phyloP scores from a whole-genome alignment of 176 grass and related monocot genomes.

The Rhynchospora tenuis region DNA sequence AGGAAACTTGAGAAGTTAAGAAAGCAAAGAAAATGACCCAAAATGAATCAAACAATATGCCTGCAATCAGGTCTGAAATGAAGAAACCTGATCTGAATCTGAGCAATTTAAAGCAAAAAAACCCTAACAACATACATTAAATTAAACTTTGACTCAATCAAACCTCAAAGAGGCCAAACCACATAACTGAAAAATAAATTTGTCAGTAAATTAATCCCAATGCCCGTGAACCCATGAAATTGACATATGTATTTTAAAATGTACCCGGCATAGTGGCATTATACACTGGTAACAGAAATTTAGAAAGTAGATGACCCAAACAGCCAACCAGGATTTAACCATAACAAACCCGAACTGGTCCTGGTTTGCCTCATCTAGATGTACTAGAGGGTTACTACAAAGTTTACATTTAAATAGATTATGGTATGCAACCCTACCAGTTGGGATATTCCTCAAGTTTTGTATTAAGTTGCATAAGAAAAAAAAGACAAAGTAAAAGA shows the following conservation, averaged over 20 bases:
- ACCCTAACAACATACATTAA: neutral
- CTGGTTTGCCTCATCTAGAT: neutral
- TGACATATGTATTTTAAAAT: neutral
- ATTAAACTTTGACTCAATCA: neutral
- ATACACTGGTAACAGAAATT: neutral
- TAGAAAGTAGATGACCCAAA: neutral
- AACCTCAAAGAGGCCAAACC: neutral
- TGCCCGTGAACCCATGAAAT: neutral
- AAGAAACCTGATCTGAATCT: neutral
- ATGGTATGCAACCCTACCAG: neutral
- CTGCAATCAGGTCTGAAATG: neutral
- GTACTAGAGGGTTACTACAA: neutral
- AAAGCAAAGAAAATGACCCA: neutral
- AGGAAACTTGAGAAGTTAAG: neutral
- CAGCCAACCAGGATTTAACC: neutral
- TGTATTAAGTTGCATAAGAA: neutral
- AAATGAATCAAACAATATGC: neutral
- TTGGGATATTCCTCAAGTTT: neutral
- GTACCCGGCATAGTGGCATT: neutral
- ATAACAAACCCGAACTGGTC: neutral
- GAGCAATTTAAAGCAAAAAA: neutral
- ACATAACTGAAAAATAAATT: neutral
- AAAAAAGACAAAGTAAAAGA: neutral
- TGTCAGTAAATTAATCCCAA: neutral
- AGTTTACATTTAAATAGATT: neutral